phyloP scores from a whole-genome alignment of 495 filamentous ascomycete genomes.

The Penicillium steckii region DNA sequence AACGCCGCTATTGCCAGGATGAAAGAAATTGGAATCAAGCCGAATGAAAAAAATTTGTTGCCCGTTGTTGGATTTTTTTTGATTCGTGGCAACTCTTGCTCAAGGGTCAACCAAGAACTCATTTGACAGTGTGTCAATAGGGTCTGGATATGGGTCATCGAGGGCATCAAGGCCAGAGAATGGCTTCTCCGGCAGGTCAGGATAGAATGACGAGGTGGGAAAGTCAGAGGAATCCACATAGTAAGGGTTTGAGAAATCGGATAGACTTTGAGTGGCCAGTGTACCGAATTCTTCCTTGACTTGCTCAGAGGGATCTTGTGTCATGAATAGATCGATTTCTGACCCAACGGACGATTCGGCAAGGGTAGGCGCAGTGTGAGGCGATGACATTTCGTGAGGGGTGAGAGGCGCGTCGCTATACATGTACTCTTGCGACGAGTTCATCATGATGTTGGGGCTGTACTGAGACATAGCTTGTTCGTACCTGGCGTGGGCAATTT shows the following conservation, averaged over 20 bases:
- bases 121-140: conserved; percentile 27
- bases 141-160: conserved; percentile 36
- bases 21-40: background rate
- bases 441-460: conserved; percentile 17
- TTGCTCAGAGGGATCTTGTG: conserved; percentile 34
- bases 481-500: conserved; percentile 25
- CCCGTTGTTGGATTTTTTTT: conserved; percentile 3
- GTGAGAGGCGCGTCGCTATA: conserved; percentile 32
- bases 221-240: conserved; percentile 33
- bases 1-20: conserved; percentile 4
- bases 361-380: conserved; percentile 40
- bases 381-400: conserved; percentile 37
- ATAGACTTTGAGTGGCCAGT: conserved; percentile 28
- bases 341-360: conserved; percentile 39
- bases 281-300: conserved; percentile 34
- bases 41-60: background rate
- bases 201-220: conserved; percentile 34
- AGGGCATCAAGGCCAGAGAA: conserved; percentile 28
- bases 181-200: conserved; percentile 33
- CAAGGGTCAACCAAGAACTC: conserved; percentile 28
- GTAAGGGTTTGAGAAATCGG: conserved; percentile 32
- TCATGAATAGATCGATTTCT: conserved; percentile 49
- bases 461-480: conserved; percentile 27
- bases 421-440: conserved; percentile 30
- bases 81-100: background rate